Percentiles rank a stretch among this genome's conserved stretches.
Evolutionary conservation across 805 yeast genomes (phyloP).

Genomic region (Candida verbasci): DNA sequence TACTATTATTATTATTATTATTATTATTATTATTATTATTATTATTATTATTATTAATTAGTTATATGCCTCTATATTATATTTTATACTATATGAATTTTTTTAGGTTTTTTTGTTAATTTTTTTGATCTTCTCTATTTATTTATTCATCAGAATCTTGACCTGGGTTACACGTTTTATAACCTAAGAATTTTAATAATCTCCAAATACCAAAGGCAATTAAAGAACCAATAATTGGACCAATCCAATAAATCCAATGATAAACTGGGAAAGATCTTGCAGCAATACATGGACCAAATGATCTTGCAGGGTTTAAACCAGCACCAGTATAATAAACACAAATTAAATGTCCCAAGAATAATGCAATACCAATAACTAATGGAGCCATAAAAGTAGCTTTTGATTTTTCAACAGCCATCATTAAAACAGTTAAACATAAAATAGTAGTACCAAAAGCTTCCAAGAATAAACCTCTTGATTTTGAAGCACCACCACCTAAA

Average conservation of each 20-base stretch:
- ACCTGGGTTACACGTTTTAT: constrained; percentile 58
- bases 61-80: too few species aligned
- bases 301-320: constrained; percentile 88
- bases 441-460: constrained; percentile 78
- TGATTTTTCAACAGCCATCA: constrained; percentile 81
- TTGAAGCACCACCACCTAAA: constrained; percentile 68
- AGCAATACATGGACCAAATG: constrained; percentile 80
- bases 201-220: constrained; percentile 68
- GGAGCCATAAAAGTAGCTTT: constrained; percentile 77
- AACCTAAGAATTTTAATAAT: constrained; percentile 58
- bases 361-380: constrained; percentile 74
- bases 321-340: constrained; percentile 86
- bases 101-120: not conserved
- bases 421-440: constrained; percentile 70
- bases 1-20: too few species aligned
- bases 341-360: constrained; percentile 77
- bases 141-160: constrained; percentile 52
- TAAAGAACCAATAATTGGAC: constrained; percentile 70
- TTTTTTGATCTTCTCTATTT: not conserved
- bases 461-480: constrained; percentile 69
- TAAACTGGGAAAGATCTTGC: constrained; percentile 68
- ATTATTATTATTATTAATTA: too few species aligned
- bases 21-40: too few species aligned
- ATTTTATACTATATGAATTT: not conserved
- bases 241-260: constrained; percentile 93